Evolutionary conservation across 2,329 filamentous ascomycete genomes (phyloP), one percentile per base, ranked within the genome.

Genomic region (Alternaria triticimaculans): DNA sequence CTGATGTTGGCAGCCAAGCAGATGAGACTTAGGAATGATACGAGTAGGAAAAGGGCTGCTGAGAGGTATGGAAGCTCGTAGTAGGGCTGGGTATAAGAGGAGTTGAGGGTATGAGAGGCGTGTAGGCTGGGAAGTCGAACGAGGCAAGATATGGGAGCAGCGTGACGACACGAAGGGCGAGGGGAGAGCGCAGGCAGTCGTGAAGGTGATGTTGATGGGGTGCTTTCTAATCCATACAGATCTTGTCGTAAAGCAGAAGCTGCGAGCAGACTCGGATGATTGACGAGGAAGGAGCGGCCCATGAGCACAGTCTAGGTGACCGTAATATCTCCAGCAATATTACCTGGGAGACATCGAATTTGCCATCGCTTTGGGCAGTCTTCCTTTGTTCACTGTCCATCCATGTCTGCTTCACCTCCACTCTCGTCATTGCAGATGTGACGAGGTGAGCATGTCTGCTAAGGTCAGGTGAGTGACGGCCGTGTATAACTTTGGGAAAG

Each of bases 1-100:
- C 56, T 60, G 53, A 46, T 45, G n/a, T 20, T 23, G 15, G 48
- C 30, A 57, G 44, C 57, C 44, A 51, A 55, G n/a, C 18, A 60
- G 30, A 2, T 30, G 49, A 46, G 28, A 14, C 18, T 2, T 56
- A 21, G 21, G 8, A 46, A 55, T 60, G 44, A 23, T 46, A 28
- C 21, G 10, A 43, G 41, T 59, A 57, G 51, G 30, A 41, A 2
- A 43, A 55, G 30, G 41, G 41, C 37, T 44, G 48, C 18, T 55
- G 46, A 33, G 49, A 10, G 21, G 50, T 55, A 55, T 55, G 56
- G 49, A 51, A 63, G 45, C 21, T 50, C 30, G 8, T 5, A 37
- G 28, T 63, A 37, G 46, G 43, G 18, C 20, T 41, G 20, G 30
- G 18, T 25, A 23, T 41, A n/a, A 53, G 57, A 49, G 46, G 37